A percentile compares a stretch with the other conserved stretches of the same genome.
These are phyloP conservation scores for Trametes elegans DNA, from an alignment of 768 basidiomycete species.

Conservation along the genomic window DNA sequence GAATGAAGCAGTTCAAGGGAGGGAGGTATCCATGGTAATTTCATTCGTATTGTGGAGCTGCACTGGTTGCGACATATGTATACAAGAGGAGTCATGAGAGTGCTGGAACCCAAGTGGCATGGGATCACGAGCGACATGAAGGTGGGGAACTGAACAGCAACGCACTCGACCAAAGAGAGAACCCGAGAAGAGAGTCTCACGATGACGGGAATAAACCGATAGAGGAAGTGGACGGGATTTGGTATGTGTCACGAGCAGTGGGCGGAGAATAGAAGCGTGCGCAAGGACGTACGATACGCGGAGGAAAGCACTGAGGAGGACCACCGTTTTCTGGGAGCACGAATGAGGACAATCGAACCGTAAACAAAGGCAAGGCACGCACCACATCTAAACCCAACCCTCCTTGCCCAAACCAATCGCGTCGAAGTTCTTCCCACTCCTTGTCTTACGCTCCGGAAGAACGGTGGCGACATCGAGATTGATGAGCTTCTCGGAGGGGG, in stretches of 20 bases:
- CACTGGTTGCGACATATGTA: slow-evolving; percentile 17
- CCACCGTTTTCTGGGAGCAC: neutral
- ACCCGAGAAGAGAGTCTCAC: slow-evolving; percentile 11
- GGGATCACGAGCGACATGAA: slow-evolving; percentile 12
- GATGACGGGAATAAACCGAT: slow-evolving; percentile 12
- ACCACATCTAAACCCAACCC: slow-evolving; percentile 60
- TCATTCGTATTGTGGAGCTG: slow-evolving; percentile 1
- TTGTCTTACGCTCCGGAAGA: slow-evolving; percentile 71
- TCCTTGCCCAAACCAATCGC: slow-evolving; percentile 77
- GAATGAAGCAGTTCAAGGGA: neutral
- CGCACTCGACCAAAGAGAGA: too few relatives aligned
- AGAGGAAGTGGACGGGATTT: slow-evolving; percentile 11
- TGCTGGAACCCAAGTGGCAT: slow-evolving; percentile 8
- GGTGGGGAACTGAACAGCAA: slow-evolving; percentile 10
- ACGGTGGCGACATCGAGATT: slow-evolving; percentile 73
- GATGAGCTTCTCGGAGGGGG: slow-evolving; percentile 77
- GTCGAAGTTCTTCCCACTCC: slow-evolving; percentile 84
- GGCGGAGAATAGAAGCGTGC: neutral
- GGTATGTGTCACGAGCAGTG: slow-evolving; percentile 8
- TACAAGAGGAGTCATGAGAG: slow-evolving; percentile 13
- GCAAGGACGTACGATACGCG: slow-evolving; percentile 6
- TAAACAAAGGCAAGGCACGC: slow-evolving; percentile 32
- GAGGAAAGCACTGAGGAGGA: neutral
- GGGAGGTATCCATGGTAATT: neutral
- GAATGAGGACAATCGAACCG: slow-evolving; percentile 51